Base-by-base conservation (phyloP, 225 moss, liverwort and hornwort genomes). In the Neckera pumila region DNA sequence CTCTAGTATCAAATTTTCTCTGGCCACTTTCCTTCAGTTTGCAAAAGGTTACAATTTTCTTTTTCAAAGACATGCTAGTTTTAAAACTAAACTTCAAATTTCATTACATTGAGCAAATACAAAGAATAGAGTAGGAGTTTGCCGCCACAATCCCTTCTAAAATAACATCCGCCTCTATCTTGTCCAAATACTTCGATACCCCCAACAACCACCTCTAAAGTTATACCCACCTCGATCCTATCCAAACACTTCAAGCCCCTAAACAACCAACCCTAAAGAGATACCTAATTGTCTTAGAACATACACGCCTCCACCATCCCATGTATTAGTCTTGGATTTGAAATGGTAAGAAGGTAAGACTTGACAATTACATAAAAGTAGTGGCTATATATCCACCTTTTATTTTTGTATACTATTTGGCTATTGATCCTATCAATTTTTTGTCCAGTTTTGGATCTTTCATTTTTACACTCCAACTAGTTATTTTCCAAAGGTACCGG, bases 221-320 rank as follows among this genome's bases (percentile, higher is more conserved):
- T 0, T 0, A n/a, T 66, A 4, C 4, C 4, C 1, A 1, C 31
- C 16, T 17, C 16, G 1, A 4, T 16, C 28, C 0, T 20, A 0
- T n/a, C 21, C n/a, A n/a, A 67, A 3, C 4, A 2, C n/a, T 67
- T 21, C n/a, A n/a, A 63, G 4, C 1, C 33, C 33, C 2, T 63
- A 7, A 63, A 63, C 1, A 8, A 1, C 31, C 16, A 33, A n/a
- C 2, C 4, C 12, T n/a, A 21, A 6, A 36, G 17, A 0, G 0
- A 36, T 66, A 66, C 11, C 20, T 11, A 22, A n/a, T n/a, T n/a
- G n/a, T n/a, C 12, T 7, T 38, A 38, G 14, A 69, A 38, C 14
- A n/a, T 6, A 21, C 2, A 3, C 0, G 1, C 67, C 2, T 67
- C 7, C 2, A 67, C 1, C 4, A 4, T 2, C 11, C 0, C 0